phyloP scores from a whole-genome alignment of 192 early-diverging fungal species.

The Phlyctochytrium arcticum region DNA sequence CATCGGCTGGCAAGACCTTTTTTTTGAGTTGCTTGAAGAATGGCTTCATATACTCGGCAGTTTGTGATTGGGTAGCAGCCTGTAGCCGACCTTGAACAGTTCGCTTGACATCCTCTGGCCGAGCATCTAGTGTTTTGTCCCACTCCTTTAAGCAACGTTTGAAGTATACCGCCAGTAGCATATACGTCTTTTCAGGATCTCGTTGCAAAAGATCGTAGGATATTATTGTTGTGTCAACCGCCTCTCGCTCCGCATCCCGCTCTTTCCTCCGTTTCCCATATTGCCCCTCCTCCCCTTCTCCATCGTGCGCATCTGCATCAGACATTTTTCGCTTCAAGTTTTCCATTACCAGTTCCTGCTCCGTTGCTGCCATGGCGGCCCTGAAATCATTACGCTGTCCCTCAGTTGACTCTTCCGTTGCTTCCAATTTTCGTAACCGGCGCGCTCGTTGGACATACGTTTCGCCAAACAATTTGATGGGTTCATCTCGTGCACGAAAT shows the following conservation, averaged over 20 bases:
- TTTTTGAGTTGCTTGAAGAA: conserved; percentile 81
- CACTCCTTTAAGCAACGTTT: conserved; percentile 83
- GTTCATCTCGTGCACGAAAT: conserved; percentile 79
- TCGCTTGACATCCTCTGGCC: conserved; percentile 77
- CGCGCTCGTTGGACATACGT: conserved; percentile 69
- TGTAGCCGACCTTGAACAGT: conserved; percentile 75
- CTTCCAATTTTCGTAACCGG: conserved; percentile 76
- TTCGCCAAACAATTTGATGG: conserved; percentile 92
- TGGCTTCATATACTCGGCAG: conserved; percentile 85
- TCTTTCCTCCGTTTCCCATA: conserved; percentile 43
- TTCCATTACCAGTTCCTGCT: conserved; percentile 72
- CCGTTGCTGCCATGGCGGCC: conserved; percentile 75
- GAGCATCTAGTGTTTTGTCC: conserved; percentile 69
- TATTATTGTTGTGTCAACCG: conserved; percentile 71
- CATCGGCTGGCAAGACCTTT: conserved; percentile 72
- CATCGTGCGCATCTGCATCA: conserved; percentile 38
- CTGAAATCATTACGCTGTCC: conserved; percentile 94
- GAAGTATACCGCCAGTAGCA: conserved; percentile 78
- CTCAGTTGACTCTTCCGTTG: conserved; percentile 69
- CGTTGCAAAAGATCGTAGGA: conserved; percentile 66
- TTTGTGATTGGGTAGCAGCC: conserved; percentile 78
- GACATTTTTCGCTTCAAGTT: conserved; percentile 53
- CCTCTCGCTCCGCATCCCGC: conserved; percentile 47
- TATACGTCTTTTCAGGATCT: conserved; percentile 69
- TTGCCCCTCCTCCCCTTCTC: conserved; percentile 39